These are phyloP conservation scores for Theobroma cacao DNA, from an alignment of 345 rosid species.

Conservation along the genomic window DNA sequence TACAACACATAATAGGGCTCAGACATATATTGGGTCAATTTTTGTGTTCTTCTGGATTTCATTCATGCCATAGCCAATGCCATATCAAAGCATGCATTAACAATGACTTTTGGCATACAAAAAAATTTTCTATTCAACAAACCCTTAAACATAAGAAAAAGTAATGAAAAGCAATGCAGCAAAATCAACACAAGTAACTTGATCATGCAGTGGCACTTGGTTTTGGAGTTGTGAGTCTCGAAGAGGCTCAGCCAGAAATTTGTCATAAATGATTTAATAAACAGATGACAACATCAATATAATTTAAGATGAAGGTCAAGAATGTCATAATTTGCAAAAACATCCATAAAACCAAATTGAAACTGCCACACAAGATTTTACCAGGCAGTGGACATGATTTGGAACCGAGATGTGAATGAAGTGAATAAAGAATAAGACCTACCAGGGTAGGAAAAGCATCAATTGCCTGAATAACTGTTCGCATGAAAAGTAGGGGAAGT, in stretches of 20 bases:
- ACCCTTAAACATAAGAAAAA: background rate
- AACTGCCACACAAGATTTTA: background rate
- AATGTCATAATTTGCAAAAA: background rate
- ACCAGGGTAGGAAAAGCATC: constrained; percentile 96
- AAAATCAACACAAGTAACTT: background rate
- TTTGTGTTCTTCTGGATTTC: background rate
- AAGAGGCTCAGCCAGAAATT: background rate
- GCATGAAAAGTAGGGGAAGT: constrained; percentile 90
- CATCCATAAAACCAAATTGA: background rate
- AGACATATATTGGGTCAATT: constrained; percentile 3
- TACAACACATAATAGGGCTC: background rate
- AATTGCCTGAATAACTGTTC: constrained; percentile 96
- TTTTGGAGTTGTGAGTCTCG: background rate
- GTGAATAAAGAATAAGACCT: constrained; percentile 16
- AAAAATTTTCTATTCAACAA: background rate
- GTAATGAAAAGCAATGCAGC: background rate
- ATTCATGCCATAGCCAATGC: background rate
- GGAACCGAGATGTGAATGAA: background rate
- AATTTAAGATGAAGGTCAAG: background rate
- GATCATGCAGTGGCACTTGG: background rate
- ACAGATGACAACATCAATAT: background rate
- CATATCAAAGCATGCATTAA: background rate
- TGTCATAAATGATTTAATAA: background rate
- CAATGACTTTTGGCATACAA: background rate
- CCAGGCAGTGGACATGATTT: background rate